Base-by-base conservation (phyloP, 495 filamentous ascomycete species). In the Bacidia gigantensis region DNA sequence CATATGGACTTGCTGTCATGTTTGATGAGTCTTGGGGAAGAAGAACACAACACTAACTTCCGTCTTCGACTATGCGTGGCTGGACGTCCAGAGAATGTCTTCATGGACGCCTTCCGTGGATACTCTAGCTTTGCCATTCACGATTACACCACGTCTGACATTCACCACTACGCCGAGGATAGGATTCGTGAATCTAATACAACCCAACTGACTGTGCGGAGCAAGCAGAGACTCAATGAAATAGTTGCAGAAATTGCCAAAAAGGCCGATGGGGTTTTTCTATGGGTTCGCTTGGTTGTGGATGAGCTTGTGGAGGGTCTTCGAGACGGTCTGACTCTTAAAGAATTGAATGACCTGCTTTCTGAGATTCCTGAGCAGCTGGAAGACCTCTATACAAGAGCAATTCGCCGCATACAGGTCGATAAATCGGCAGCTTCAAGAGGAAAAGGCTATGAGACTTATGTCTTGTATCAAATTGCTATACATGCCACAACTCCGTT, bases 231-330 rank as follows among this genome's bases (percentile, higher is more conserved):
- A 12, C 22, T 26, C 18, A 21, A 35, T 5, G 0, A 1, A 20
- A 26, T 64, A 9, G 45, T 46, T 20, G 42, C 50, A 1, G 39
- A 60, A 11, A 49, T 64, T 17, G 39, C 35, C 18, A 17, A 18
- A 20, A 63, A 58, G 46, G 61, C 62, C 10, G 38, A 42, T 12
- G 62, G 62, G 14, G 62, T 64, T 3, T 64, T 64, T 42, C 52
- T 64, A 14, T 64, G 61, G 62, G 62, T 64, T 3, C 43, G 58
- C n/a, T 50, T 64, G 3, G 60, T 62, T 20, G 51, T 61, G n/a
- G 51, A 61, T 29, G 49, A 53, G 18, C 18, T 63, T 14, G 25
- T 54, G 2, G 48, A 58, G 23, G 58, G 53, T 17, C 24, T 63
- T 7, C 29, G 49, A 17, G 60, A 62, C 14, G 61, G 61, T 2